These are phyloP conservation scores for Omphalotus olearius DNA, from an alignment of 1,284 basidiomycete species.

Conservation along the genomic window DNA sequence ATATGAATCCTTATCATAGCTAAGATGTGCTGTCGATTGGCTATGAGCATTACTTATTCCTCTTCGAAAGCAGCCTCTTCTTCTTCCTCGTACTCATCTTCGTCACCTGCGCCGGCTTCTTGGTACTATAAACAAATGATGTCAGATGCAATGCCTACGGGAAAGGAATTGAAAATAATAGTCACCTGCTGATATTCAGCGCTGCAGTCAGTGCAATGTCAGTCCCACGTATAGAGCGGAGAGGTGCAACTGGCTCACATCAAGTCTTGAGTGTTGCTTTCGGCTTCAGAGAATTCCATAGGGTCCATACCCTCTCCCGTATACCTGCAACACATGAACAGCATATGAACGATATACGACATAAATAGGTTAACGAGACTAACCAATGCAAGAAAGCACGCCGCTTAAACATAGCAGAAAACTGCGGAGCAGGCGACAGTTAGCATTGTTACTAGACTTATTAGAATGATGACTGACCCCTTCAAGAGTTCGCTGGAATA, in stretches of 20 bases:
- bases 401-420: constrained; percentile 78
- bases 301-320: constrained; percentile 89
- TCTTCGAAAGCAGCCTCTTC: constrained; percentile 27
- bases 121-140: constrained; percentile 45
- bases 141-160: neutral
- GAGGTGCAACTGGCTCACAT: constrained; percentile 48
- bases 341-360: neutral
- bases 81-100: constrained; percentile 35
- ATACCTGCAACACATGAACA: constrained; percentile 40
- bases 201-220: constrained; percentile 29
- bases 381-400: constrained; percentile 85
- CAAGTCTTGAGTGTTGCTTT: constrained; percentile 78
- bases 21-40: neutral
- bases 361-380: constrained; percentile 8
- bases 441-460: neutral
- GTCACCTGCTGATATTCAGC: constrained; percentile 70
- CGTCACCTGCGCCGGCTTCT: constrained; percentile 47
- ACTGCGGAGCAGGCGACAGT: constrained; percentile 37
- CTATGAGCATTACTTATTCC: constrained; percentile 14
- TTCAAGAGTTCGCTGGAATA: constrained; percentile 81
- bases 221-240: constrained; percentile 6
- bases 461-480: constrained; percentile 35
- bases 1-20: neutral
- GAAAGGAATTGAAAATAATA: neutral
- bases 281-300: constrained; percentile 91